Percentiles rank a stretch among this genome's conserved stretches.
These are phyloP conservation scores for Aegilops longissima DNA, from an alignment of 176 grass and related monocot species.

Conservation along the genomic window DNA sequence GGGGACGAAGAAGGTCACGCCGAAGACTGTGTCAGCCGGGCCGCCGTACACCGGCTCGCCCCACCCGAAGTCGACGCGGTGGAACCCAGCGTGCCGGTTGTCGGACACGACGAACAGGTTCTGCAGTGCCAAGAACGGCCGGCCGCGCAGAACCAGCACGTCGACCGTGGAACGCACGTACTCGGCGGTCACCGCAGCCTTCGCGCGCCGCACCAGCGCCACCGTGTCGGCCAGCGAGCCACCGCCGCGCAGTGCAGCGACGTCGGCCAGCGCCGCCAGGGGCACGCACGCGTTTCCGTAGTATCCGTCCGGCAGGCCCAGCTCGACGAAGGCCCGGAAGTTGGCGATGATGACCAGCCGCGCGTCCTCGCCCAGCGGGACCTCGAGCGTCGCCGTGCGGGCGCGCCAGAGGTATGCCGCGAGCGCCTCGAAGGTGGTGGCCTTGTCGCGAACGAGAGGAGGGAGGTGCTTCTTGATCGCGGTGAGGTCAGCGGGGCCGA, in stretches of 20 bases:
- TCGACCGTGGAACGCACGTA: slow-evolving; percentile 35
- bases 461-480: background rate
- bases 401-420: slow-evolving; percentile 34
- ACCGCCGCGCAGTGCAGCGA: background rate
- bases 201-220: slow-evolving; percentile 31
- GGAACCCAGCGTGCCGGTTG: slow-evolving; percentile 40
- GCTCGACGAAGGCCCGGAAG: background rate
- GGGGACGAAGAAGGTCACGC: background rate
- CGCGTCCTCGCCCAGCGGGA: background rate
- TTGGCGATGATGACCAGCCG: slow-evolving; percentile 1
- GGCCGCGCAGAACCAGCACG: slow-evolving; percentile 14
- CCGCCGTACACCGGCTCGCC: slow-evolving; percentile 41
- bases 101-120: slow-evolving; percentile 36
- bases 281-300: slow-evolving; percentile 51
- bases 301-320: slow-evolving; percentile 28
- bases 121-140: background rate
- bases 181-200: slow-evolving; percentile 33
- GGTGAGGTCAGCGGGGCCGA: background rate
- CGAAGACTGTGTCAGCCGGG: background rate
- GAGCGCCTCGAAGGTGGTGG: slow-evolving; percentile 36
- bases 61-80: slow-evolving; percentile 43
- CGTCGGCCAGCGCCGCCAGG: background rate
- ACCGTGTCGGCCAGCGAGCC: slow-evolving; percentile 2
- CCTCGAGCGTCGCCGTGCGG: slow-evolving; percentile 21
- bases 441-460: background rate